Percentiles rank a stretch among this genome's conserved stretches.
phyloP scores from a whole-genome alignment of 2,329 filamentous ascomycete species.

The Teratosphaeria pseudoeucalypti region DNA sequence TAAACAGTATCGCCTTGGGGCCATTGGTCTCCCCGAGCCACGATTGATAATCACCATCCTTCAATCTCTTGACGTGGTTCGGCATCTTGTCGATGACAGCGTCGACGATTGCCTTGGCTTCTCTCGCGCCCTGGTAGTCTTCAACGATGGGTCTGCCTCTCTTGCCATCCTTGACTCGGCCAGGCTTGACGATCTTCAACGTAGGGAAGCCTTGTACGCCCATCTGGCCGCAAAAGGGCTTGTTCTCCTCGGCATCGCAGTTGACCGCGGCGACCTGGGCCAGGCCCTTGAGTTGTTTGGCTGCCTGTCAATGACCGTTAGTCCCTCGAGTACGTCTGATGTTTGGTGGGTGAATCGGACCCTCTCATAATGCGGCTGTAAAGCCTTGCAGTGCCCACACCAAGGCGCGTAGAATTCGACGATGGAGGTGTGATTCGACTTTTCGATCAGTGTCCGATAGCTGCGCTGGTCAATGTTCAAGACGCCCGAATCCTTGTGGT shows the following conservation, averaged over 20 bases:
- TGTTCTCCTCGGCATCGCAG: conserved; percentile 90
- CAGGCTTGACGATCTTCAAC: conserved; percentile 81
- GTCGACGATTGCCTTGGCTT: conserved; percentile 78
- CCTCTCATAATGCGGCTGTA: conserved; percentile 92
- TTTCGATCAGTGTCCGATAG: conserved; percentile 72
- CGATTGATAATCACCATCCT: conserved; percentile 64
- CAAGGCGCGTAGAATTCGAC: conserved; percentile 81
- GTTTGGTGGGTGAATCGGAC: conserved; percentile 44
- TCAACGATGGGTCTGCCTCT: conserved; percentile 69
- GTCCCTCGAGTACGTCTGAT: neutral
- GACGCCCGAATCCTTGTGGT: conserved; percentile 78
- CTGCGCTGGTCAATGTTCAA: conserved; percentile 68
- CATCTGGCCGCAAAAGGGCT: conserved; percentile 72
- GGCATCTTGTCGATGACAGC: conserved; percentile 78
- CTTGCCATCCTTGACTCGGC: conserved; percentile 48
- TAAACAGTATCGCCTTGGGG: conserved; percentile 84
- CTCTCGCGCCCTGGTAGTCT: conserved; percentile 78
- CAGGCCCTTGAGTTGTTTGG: conserved; percentile 77
- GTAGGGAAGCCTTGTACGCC: conserved; percentile 92
- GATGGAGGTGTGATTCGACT: conserved; percentile 67
- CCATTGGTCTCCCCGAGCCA: conserved; percentile 62
- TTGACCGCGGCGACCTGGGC: conserved; percentile 92
- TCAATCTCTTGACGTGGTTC: conserved; percentile 75
- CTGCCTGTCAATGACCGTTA: conserved; percentile 60
- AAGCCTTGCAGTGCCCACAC: conserved; percentile 44